Conservation (phyloP, 2,329 filamentous ascomycete genomes). For the Paecilomyces dactylethromorphus region DNA sequence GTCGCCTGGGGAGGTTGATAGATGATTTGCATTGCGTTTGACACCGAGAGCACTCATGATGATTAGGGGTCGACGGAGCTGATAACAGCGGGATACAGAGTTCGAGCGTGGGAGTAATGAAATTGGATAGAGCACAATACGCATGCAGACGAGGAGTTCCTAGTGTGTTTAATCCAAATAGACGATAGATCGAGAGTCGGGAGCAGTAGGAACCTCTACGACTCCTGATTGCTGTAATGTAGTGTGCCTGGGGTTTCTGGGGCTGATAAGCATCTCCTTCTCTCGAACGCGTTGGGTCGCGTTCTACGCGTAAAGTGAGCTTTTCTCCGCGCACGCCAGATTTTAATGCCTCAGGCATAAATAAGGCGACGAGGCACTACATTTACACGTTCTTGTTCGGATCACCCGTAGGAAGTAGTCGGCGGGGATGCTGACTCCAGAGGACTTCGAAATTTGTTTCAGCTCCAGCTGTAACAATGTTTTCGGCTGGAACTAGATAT, state of each 20-base stretch:
- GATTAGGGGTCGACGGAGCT: constrained; percentile 1
- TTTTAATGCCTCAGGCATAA: background rate
- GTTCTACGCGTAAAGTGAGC: background rate
- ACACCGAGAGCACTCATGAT: constrained; percentile 33
- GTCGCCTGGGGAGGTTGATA: constrained; percentile 38
- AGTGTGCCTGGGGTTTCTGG: background rate
- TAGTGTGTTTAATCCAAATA: background rate
- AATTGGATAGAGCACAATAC: constrained; percentile 8
- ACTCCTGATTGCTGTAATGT: background rate
- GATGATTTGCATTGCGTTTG: constrained; percentile 60
- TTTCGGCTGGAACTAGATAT: background rate
- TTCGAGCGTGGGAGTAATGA: constrained; percentile 1
- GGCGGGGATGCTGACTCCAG: background rate
- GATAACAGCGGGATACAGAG: background rate
- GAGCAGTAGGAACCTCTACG: background rate
- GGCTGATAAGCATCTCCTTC: background rate
- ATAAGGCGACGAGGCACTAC: background rate
- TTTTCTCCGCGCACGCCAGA: background rate
- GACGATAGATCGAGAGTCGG: background rate
- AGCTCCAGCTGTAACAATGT: background rate
- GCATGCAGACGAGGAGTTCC: background rate
- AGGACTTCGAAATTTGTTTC: background rate
- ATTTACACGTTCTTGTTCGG: background rate
- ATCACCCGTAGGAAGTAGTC: background rate
- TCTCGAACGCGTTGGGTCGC: background rate